Conservation (phyloP, 1,139 yeast genomes). For the Scheffersomyces stambukii region DNA sequence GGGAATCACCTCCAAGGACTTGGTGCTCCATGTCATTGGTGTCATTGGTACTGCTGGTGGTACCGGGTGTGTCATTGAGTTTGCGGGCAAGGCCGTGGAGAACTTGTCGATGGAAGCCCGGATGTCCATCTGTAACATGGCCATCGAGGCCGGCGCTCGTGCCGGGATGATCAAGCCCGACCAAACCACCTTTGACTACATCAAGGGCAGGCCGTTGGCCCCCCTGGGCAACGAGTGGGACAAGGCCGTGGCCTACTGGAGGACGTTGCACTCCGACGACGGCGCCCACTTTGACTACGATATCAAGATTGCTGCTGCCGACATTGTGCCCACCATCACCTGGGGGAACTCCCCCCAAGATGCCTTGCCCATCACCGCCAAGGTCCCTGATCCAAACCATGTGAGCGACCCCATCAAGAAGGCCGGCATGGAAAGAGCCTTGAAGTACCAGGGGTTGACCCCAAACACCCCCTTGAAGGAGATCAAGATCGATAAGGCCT, state of each 20-base stretch:
- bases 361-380: constrained; percentile 88
- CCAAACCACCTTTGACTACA: constrained; percentile 77
- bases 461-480: constrained; percentile 78
- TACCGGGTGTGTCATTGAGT: constrained; percentile 94
- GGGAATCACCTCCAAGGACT: constrained; percentile 94
- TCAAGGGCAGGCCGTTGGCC: constrained; percentile 91
- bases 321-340: constrained; percentile 91
- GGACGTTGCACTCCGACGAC: constrained; percentile 76
- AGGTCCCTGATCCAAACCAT: constrained; percentile 82
- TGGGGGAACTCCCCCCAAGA: constrained; percentile 99
- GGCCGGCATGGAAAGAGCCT: constrained; percentile 86
- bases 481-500: constrained; percentile 81
- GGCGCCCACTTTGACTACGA: constrained; percentile 88
- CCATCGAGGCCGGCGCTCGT: constrained; percentile 98
- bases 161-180: constrained; percentile 99
- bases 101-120: constrained; percentile 95
- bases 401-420: constrained; percentile 71
- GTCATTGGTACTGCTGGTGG: constrained; percentile 99
- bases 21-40: constrained; percentile 91
- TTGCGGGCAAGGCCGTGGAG: constrained; percentile 92
- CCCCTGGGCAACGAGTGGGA: constrained; percentile 95
- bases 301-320: constrained; percentile 74
- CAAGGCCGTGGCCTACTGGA: constrained; percentile 90
- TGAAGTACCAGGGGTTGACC: constrained; percentile 83
- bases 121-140: constrained; percentile 99